phyloP scores from a whole-genome alignment of 1,284 basidiomycete species.

The Mycosarcoma maydis region DNA sequence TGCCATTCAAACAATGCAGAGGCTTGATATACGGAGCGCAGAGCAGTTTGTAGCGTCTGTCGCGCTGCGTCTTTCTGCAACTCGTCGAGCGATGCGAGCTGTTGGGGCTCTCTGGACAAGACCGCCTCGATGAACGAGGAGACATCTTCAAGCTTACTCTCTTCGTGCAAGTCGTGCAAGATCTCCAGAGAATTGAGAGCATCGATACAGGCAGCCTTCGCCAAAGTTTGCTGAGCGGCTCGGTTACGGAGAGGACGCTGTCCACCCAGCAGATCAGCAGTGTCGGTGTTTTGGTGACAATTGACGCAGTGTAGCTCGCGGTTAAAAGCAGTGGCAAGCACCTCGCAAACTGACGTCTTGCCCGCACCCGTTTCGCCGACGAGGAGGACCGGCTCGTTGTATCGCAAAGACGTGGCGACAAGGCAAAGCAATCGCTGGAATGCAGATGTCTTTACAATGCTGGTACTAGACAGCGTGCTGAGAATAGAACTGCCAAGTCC shows the following conservation, averaged over 20 bases:
- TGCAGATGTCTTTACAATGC: slow-evolving; percentile 87
- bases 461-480: slow-evolving; percentile 68
- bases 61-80: slow-evolving; percentile 9
- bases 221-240: slow-evolving; percentile 66
- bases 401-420: slow-evolving; percentile 81
- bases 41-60: slow-evolving; percentile 67
- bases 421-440: slow-evolving; percentile 91
- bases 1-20: slow-evolving; percentile 94
- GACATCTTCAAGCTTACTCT: slow-evolving; percentile 37
- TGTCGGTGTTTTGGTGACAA: slow-evolving; percentile 99
- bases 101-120: slow-evolving; percentile 15
- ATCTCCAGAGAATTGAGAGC: slow-evolving; percentile 45
- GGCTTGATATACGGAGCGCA: slow-evolving; percentile 69
- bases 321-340: slow-evolving; percentile 78
- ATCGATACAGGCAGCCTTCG: slow-evolving; percentile 61
- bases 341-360: slow-evolving; percentile 95
- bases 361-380: slow-evolving; percentile 98
- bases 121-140: slow-evolving; percentile 26
- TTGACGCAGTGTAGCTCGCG: slow-evolving; percentile 81
- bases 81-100: slow-evolving; percentile 9
- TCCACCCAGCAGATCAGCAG: slow-evolving; percentile 93
- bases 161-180: slow-evolving; percentile 16
- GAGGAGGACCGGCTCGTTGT: slow-evolving; percentile 94
- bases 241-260: slow-evolving; percentile 92
- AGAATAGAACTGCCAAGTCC: slow-evolving; percentile 31